Evolutionary conservation across 345 rosid species (phyloP), one percentile per base, ranked within the genome.

Genomic region (Eucalyptus erythrocorys): DNA sequence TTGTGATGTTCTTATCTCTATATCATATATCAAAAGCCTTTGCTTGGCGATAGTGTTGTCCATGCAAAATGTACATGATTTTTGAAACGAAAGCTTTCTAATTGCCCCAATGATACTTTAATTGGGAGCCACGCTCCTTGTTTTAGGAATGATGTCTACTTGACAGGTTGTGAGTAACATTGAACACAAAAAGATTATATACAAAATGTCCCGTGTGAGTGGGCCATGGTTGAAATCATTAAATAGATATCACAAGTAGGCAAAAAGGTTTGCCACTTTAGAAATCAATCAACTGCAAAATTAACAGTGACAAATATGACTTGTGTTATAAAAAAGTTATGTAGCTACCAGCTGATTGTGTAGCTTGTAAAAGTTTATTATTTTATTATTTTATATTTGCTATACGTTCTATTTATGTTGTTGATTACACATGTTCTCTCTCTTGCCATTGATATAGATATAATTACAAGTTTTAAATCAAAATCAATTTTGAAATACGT

Each of bases 1-100:
- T 61, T 0, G 0, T 30, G 71, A 7, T n/a, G 3, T 30, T 32
- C 10, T n/a, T 64, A 14, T 64, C 17, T 15, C 19, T 30, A 64
- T n/a, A 64, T 64, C 76, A 64, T 64, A 13, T 64, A 14, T 64
- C 19, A 1, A 13, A 30, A 64, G 19, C 37, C 37, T 55, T 30
- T 64, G 34, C 19, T 13, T 64, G 76, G 76, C 4, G 10, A 0
- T 14, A 30, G 32, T 64, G 0, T 64, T 14, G 37, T 64, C 37
- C 21, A n/a, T 13, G 76, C 17, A 64, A 30, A 64, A 64, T 30
- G 76, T 14, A 14, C 37, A 13, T 6, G 37, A 64, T 7, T 30
- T 64, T 64, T 64, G 10, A 64, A n/a, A n/a, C 2, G 76, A 64
- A 0, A 0, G 76, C 76, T 64, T n/a, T 32, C 76, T 30, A 30